A percentile compares a stretch with the other conserved stretches of the same genome.
Conservation (phyloP, 2,329 filamentous ascomycete species). For the Fusarium sp. region DNA sequence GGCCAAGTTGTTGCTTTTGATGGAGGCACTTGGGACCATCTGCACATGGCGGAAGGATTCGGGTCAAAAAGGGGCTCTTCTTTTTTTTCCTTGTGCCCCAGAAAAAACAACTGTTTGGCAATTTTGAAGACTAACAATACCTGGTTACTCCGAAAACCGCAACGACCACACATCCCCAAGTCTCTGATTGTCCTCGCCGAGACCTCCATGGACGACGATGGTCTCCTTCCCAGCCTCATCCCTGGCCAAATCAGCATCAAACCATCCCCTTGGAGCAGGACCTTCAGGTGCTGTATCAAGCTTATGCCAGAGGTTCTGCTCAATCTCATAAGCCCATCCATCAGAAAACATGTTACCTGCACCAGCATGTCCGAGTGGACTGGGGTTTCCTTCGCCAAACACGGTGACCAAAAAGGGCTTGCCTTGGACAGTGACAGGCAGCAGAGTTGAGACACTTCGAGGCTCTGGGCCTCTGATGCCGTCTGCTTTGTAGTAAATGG, state of each 20-base stretch:
- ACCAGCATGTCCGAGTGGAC: slow-evolving; percentile 53
- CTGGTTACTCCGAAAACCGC: slow-evolving; percentile 13
- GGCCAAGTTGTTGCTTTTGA: neutral
- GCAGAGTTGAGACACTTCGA: slow-evolving; percentile 48
- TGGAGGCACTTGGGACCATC: neutral
- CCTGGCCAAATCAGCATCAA: slow-evolving; percentile 51
- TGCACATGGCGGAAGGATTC: neutral
- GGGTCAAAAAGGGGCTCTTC: neutral
- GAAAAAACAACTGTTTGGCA: neutral
- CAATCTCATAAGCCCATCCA: slow-evolving; percentile 56
- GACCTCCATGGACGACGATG: slow-evolving; percentile 55
- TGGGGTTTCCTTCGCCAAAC: slow-evolving; percentile 56
- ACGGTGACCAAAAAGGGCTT: slow-evolving; percentile 50
- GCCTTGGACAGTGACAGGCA: slow-evolving; percentile 37
- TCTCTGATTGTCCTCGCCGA: slow-evolving; percentile 52
- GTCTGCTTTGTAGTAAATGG: slow-evolving; percentile 42
- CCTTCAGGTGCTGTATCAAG: slow-evolving; percentile 34
- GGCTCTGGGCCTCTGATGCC: slow-evolving; percentile 46
- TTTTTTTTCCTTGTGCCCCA: neutral
- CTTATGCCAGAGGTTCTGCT: slow-evolving; percentile 45
- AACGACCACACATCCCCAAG: slow-evolving; percentile 53
- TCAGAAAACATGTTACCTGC: slow-evolving; percentile 56
- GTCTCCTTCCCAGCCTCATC: slow-evolving; percentile 21
- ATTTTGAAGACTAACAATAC: neutral
- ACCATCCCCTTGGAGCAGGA: slow-evolving; percentile 55